Evolutionary conservation across 2,329 filamentous ascomycete species (phyloP), one percentile per base, ranked within the genome.

Genomic region (Chrysoporthe puriensis): DNA sequence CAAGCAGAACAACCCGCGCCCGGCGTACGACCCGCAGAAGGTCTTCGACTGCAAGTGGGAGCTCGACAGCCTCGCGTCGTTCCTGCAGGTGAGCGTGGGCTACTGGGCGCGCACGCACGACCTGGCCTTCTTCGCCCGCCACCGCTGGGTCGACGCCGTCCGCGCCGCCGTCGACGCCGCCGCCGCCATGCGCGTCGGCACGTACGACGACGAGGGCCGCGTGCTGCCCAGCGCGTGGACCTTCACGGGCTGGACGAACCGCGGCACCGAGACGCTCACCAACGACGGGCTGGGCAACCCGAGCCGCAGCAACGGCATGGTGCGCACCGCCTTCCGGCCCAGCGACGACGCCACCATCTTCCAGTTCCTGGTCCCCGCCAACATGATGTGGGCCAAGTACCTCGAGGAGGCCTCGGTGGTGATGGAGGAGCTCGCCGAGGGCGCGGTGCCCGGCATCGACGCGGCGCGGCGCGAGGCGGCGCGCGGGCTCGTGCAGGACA

Each of bases 21-120:
- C 91, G 2, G 80, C 83, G 0, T 93, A 93, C 72, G 89, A 93
- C 73, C 84, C 84, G 1, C 84, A 82, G 1, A 83, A 88, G 32
- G 92, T 95, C 1, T 95, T 93, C 73, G 92, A 94, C 76, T 96
- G 93, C 84, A 97, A 97, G 80, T 97, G 95, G 78, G 94, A 97
- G 79, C 87, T 97, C 48, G 94, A 97, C 80, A 95, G 92, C 8
- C 86, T 97, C 2, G 93, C 93, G 0, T 89, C 92, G 56, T 97
- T 97, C 77, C 84, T 97, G n/a, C 88, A 91, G 54, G 84, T 97
- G 4, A 89, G 88, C 1, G 90, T 92, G 61, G 89, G 94, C 69
- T 97, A 96, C 67, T 92, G 92, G 74, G 81, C 85, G 73, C 83
- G 85, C 72, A 85, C 85, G 7, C 84, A 84, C 69, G 86, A 88